A percentile compares a stretch with the other conserved stretches of the same genome.
Conservation (phyloP, 2,329 filamentous ascomycete genomes). For the Penicillium brasilianum region DNA sequence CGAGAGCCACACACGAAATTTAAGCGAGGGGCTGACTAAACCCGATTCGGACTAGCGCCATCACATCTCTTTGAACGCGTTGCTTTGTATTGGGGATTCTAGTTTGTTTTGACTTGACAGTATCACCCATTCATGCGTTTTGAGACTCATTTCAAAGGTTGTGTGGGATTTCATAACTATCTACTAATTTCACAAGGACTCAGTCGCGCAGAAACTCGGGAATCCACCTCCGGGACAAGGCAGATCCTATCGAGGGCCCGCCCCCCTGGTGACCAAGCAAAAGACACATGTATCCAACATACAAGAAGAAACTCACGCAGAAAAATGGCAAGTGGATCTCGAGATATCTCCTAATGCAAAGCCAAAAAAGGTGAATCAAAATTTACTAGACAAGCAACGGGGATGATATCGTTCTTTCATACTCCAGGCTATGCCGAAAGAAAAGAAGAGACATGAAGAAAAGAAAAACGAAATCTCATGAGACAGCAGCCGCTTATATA, state of each 20-base stretch:
- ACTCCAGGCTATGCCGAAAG: constrained; percentile 41
- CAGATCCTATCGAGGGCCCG: not conserved
- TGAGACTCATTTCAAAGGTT: not conserved
- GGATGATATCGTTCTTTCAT: constrained; percentile 37
- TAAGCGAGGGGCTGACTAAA: constrained; percentile 50
- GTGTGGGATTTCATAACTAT: not conserved
- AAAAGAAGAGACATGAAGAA: constrained; percentile 21
- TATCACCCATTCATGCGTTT: not conserved
- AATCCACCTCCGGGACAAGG: not conserved
- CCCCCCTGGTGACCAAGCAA: not conserved
- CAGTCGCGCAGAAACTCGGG: not conserved
- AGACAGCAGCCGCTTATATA: constrained; percentile 19
- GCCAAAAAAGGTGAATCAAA: constrained; percentile 12
- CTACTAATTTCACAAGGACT: not conserved
- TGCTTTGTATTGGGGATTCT: not conserved
- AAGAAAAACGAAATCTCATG: constrained; percentile 14
- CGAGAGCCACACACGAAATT: constrained; percentile 51
- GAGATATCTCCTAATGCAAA: constrained; percentile 7
- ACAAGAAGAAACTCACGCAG: not conserved
- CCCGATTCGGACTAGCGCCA: constrained; percentile 36
- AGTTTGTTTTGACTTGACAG: not conserved
- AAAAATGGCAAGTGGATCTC: constrained; percentile 9
- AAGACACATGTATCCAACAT: constrained; percentile 5
- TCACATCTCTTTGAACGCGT: constrained; percentile 11
- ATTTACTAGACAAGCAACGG: constrained; percentile 24